A percentile compares a stretch with the other conserved stretches of the same genome.
phyloP scores from a whole-genome alignment of 1,284 basidiomycete species.

The Microbotryum lychnidis-dioicae region DNA sequence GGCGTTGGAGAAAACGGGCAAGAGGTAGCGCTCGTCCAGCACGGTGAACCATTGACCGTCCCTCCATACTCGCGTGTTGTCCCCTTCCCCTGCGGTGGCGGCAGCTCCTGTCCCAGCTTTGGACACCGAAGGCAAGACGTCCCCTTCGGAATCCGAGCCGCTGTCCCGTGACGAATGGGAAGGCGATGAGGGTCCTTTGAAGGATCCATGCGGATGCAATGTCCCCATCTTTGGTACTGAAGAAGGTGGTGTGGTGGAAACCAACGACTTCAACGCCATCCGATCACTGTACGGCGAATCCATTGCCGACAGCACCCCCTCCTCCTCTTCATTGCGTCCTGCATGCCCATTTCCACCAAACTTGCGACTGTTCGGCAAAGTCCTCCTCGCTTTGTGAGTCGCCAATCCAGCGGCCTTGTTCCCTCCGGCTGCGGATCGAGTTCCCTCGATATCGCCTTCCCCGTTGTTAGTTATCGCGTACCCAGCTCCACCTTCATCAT shows the following conservation, averaged over 20 bases:
- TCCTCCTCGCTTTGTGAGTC: constrained; percentile 9
- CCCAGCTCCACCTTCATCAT: constrained; percentile 56
- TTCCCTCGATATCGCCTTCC: constrained; percentile 1
- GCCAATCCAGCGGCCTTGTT: background rate
- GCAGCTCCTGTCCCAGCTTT: background rate
- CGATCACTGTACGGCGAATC: constrained; percentile 17
- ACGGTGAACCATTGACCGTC: constrained; percentile 88
- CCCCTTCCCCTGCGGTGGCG: constrained; percentile 2
- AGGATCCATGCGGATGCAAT: too few species aligned
- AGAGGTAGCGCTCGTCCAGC: constrained; percentile 85
- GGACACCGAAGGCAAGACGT: constrained; percentile 18
- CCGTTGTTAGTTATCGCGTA: background rate
- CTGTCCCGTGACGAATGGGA: background rate
- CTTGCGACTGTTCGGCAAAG: background rate
- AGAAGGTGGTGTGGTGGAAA: too few species aligned
- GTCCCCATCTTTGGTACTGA: too few species aligned
- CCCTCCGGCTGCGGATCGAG: background rate
- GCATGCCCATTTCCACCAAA: background rate
- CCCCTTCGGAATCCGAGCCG: constrained; percentile 15
- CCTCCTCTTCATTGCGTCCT: background rate
- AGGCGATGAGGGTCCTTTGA: too few species aligned
- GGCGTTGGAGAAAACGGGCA: constrained; percentile 78
- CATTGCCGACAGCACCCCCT: background rate
- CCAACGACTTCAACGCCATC: too few species aligned
- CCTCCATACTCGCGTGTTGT: constrained; percentile 43